Base-by-base conservation (phyloP, 345 rosid genomes). In the Ricinus communis region DNA sequence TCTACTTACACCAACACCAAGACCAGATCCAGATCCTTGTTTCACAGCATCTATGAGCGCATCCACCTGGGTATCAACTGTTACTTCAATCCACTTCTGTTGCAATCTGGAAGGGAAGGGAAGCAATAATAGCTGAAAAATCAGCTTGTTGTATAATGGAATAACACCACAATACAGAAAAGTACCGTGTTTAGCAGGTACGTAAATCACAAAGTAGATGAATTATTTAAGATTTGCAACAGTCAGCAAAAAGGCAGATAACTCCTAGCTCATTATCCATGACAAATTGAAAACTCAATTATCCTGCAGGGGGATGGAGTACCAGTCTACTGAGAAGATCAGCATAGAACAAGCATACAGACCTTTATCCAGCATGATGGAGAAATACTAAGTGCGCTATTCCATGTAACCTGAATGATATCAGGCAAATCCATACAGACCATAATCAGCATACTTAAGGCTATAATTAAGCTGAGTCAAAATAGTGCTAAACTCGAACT, bases 1-100 rank as follows among this genome's bases (percentile, higher is more conserved):
- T 74, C 97, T 85, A 68, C 77, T 81, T 73, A 70, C 57, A 46
- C 51, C 82, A 66, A 43, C 71, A 41, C 50, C 81, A n/a, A n/a
- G n/a, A 41, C 50, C 81, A 38, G 73, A 66, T 65, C 61, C 66
- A 68, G 56, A 66, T 73, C 78, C 79, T 63, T 85, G 81, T 16
- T 81, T 90, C 56, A 95, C 88, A 65, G 97, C 96, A 62, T 87
- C 82, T 71, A 95, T 81, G 33, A 95, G 89, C 51, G 87, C 89
- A 87, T 92, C 97, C 41, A 95, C 90, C 75, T 92, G 99, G 58
- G 88, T 85, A 47, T 92, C 96, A 61, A 84, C 80, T 24, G 89
- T 79, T 68, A 92, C 97, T 85, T 95, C 92, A 62, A 95, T 70
- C 97, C 97, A 92, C 77, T 76, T 88, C 76, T 87, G 93, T 72